These are phyloP conservation scores for Glycyrrhiza uralensis DNA, from an alignment of 306 rosid genomes.

Conservation along the genomic window DNA sequence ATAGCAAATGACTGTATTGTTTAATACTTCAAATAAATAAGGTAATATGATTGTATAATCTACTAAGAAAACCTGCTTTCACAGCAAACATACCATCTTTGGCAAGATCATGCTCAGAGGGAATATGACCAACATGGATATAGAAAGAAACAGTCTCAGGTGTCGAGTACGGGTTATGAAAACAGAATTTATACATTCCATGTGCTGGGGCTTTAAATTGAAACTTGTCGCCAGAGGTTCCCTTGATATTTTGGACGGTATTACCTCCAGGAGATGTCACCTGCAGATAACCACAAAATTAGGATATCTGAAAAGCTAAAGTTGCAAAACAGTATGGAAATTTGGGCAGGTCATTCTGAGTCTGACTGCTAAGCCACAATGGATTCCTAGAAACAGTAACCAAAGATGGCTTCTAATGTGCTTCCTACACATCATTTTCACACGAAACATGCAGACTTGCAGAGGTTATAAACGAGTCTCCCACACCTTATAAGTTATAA, in stretches of 20 bases:
- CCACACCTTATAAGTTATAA: neutral
- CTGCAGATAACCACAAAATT: slow-evolving; percentile 41
- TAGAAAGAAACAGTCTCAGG: slow-evolving; percentile 98
- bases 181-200: slow-evolving; percentile 96
- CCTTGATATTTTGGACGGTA: slow-evolving; percentile 62
- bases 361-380: neutral
- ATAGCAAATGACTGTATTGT: neutral
- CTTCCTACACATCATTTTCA: neutral
- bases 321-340: neutral
- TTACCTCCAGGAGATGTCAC: slow-evolving; percentile 83
- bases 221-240: slow-evolving; percentile 93
- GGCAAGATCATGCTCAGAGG: slow-evolving; percentile 85
- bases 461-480: slow-evolving; percentile 8
- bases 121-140: slow-evolving; percentile 97
- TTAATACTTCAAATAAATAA: neutral
- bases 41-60: neutral
- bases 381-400: neutral
- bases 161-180: slow-evolving; percentile 89
- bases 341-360: neutral
- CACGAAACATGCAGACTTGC: neutral
- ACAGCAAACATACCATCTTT: slow-evolving; percentile 71
- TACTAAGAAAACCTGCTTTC: neutral
- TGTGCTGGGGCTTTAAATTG: slow-evolving; percentile 75
- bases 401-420: neutral
- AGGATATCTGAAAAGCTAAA: slow-evolving; percentile 23